Percentiles rank a stretch among this genome's conserved stretches.
Evolutionary conservation across 108 stramenopile genomes (phyloP).

Genomic region (Discostella pseudostelligera): DNA sequence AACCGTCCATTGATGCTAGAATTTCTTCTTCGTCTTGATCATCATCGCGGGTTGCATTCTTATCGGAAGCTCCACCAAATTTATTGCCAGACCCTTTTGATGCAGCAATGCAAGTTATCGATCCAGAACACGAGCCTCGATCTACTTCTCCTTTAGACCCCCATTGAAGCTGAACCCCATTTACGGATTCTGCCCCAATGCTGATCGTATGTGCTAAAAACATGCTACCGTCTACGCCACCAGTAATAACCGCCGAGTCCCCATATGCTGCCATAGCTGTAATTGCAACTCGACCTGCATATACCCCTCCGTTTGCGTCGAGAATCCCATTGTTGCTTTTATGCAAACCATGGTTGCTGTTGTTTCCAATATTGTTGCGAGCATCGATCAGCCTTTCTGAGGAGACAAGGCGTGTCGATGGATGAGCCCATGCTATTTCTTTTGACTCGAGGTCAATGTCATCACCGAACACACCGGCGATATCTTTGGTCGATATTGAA

Average conservation of each 20-base stretch:
- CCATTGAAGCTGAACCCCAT: slow-evolving; percentile 81
- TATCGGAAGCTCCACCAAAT: slow-evolving; percentile 28
- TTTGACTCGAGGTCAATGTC: slow-evolving; percentile 39
- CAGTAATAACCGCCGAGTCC: slow-evolving; percentile 69
- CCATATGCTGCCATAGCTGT: slow-evolving; percentile 80
- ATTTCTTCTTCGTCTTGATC: slow-evolving; percentile 52
- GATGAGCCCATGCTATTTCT: slow-evolving; percentile 71
- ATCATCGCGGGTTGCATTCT: slow-evolving; percentile 18
- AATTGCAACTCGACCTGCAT: slow-evolving; percentile 66
- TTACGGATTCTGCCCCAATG: slow-evolving; percentile 43
- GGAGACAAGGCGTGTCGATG: slow-evolving; percentile 26
- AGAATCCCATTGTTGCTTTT: slow-evolving; percentile 22
- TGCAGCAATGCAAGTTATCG: slow-evolving; percentile 77
- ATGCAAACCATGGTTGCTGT: slow-evolving; percentile 12
- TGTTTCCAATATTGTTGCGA: slow-evolving; percentile 27
- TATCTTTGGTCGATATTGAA: slow-evolving; percentile 4
- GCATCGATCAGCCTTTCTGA: slow-evolving; percentile 19
- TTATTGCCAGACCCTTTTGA: slow-evolving; percentile 54
- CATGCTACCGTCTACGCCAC: slow-evolving; percentile 83
- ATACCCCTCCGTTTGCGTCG: slow-evolving; percentile 42
- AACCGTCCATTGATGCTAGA: slow-evolving; percentile 72
- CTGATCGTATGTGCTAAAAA: slow-evolving; percentile 76
- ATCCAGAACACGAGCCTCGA: slow-evolving; percentile 72
- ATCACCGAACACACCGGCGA: slow-evolving; percentile 10
- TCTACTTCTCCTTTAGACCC: slow-evolving; percentile 64